Conservation (phyloP, 805 yeast species). For the Komagataella populi region DNA sequence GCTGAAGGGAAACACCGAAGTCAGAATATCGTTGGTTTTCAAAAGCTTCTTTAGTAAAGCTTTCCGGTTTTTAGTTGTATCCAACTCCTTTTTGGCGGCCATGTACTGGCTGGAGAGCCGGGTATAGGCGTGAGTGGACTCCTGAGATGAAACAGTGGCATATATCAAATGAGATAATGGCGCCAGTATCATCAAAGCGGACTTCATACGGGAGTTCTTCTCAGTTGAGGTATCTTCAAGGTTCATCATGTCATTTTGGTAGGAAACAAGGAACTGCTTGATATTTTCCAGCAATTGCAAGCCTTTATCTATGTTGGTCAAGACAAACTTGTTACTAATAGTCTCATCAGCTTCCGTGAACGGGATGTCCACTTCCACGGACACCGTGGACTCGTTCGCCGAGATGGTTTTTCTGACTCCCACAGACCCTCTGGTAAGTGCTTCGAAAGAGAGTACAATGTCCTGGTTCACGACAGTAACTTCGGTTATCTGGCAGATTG, state of each 20-base stretch:
- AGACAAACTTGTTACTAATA: not conserved
- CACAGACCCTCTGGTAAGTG: slow-evolving; percentile 29
- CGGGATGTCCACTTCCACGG: slow-evolving; percentile 1
- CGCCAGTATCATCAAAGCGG: slow-evolving; percentile 30
- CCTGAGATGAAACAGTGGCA: slow-evolving; percentile 30
- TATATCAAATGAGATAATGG: slow-evolving; percentile 50
- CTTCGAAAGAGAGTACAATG: slow-evolving; percentile 33
- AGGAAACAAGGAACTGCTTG: slow-evolving; percentile 21
- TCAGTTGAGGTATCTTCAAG: slow-evolving; percentile 9
- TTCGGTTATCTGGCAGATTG: slow-evolving; percentile 33
- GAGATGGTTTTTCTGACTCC: not conserved
- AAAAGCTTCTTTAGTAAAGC: slow-evolving; percentile 2
- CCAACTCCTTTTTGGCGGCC: not conserved
- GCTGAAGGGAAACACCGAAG: slow-evolving; percentile 18
- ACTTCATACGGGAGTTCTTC: slow-evolving; percentile 6
- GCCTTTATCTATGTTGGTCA: slow-evolving; percentile 1
- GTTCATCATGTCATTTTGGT: slow-evolving; percentile 18
- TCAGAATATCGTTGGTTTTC: slow-evolving; percentile 12
- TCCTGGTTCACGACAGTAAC: slow-evolving; percentile 27
- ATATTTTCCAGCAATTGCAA: slow-evolving; percentile 7
- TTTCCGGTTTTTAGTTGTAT: not conserved
- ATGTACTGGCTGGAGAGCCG: slow-evolving; percentile 8
- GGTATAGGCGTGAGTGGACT: slow-evolving; percentile 14
- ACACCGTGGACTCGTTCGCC: slow-evolving; percentile 1
- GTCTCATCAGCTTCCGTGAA: slow-evolving; percentile 2